Evolutionary conservation across 2,329 filamentous ascomycete species (phyloP), one percentile per base, ranked within the genome.

Genomic region (Shiraia sp.): DNA sequence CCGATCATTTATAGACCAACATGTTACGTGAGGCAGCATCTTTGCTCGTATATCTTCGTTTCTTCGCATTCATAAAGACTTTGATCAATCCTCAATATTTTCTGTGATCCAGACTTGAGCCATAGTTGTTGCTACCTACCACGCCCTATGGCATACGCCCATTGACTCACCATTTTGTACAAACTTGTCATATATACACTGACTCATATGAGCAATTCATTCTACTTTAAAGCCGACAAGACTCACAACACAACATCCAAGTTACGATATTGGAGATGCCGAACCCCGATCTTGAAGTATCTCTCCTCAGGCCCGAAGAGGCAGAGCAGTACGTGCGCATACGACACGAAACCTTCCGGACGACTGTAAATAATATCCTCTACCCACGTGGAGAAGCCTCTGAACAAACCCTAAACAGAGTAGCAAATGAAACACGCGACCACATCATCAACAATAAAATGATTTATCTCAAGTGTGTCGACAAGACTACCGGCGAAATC

Each of bases 341-440:
- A 32, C 61, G 65, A 7, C 58, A 66, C 41, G 50, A 53, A 32
- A 55, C 63, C 30, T 69, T 69, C 52, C 40, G 45, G 3, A 23
- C 49, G 6, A 61, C 64, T 17, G 45, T 69, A 7, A 67, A 69
- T 47, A 62, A 67, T 6, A 55, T 69, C 36, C 47, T 68, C 17
- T 69, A 69, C 43, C 44, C 59, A 17, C 56, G 55, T 26, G 43
- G 51, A 44, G 56, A 60, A 36, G 48, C 63, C 19, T 66, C 63
- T 9, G 43, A 50, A 25, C 37, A 37, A 14, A 67, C 65, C 0
- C 55, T 61, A 22, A 43, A 47, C 13, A 24, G 40, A 26, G 55
- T 69, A 2, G 57, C 50, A 1, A 37, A 45, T 24, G 52, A 53
- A 2, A 59, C 60, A 27, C 40, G 37, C 2, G 46, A 61, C n/a